phyloP scores from a whole-genome alignment of 1,139 yeast species.

The Geotrichum restrictum region DNA sequence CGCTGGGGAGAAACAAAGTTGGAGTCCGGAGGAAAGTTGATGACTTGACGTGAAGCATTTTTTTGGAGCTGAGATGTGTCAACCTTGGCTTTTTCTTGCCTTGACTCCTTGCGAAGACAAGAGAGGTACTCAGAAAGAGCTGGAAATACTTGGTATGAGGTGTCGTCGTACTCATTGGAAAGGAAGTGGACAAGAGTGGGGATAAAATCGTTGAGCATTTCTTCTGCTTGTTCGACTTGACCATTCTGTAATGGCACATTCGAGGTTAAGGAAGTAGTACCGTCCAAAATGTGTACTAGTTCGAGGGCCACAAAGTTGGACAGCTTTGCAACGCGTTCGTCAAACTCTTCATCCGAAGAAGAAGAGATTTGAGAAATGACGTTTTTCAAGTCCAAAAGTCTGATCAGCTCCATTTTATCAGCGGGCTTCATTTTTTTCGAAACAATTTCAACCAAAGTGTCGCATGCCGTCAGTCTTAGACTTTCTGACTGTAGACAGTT shows the following conservation, averaged over 20 bases:
- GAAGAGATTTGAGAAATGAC: conserved; percentile 44
- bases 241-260: conserved; percentile 23
- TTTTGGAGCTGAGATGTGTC: conserved; percentile 30
- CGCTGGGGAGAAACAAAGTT: conserved; percentile 38
- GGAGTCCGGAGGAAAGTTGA: conserved; percentile 34
- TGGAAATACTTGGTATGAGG: conserved; percentile 76
- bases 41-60: conserved; percentile 29
- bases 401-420: conserved; percentile 75
- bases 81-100: conserved; percentile 31
- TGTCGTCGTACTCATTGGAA: conserved; percentile 82
- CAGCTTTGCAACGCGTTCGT: conserved; percentile 72
- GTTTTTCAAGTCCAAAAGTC: conserved; percentile 60
- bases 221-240: conserved; percentile 39
- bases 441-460: conserved; percentile 73
- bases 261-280: conserved; percentile 36
- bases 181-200: conserved; percentile 71
- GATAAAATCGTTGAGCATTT: conserved; percentile 56
- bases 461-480: conserved; percentile 57
- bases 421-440: conserved; percentile 87
- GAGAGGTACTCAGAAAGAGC: conserved; percentile 71
- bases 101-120: conserved; percentile 57
- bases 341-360: conserved; percentile 59
- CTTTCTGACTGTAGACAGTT: conserved; percentile 47
- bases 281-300: conserved; percentile 61
- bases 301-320: conserved; percentile 74